These are phyloP conservation scores for Barnettozyma populi DNA, from an alignment of 805 yeast genomes.

Conservation along the genomic window DNA sequence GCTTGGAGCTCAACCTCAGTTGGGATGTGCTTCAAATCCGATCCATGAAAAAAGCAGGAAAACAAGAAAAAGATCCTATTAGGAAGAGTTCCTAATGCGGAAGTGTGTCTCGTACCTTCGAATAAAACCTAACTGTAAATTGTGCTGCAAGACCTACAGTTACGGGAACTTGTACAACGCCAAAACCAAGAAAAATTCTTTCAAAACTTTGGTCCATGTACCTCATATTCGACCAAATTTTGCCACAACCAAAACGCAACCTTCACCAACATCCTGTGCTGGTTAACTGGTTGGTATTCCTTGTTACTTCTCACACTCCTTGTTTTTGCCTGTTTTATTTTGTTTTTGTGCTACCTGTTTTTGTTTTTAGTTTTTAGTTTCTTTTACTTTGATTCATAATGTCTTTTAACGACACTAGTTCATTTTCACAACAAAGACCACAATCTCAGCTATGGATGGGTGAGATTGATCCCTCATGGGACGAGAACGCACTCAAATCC, in stretches of 20 bases:
- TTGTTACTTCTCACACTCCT: not conserved
- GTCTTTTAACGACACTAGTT: slow-evolving; percentile 3
- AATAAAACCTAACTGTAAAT: too few species aligned
- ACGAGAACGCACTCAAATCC: slow-evolving; percentile 57
- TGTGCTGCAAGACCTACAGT: too few species aligned
- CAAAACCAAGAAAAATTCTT: slow-evolving; percentile 1
- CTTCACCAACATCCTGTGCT: not conserved
- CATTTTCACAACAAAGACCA: slow-evolving; percentile 3
- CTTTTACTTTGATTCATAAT: slow-evolving; percentile 1
- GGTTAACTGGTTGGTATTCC: not conserved
- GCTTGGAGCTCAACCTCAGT: not conserved
- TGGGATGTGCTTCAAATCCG: not conserved
- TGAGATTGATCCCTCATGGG: slow-evolving; percentile 81
- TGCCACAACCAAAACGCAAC: not conserved
- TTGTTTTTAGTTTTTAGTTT: not conserved
- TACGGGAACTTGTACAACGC: not conserved
- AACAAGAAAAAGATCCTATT: not conserved
- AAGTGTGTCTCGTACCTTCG: not conserved
- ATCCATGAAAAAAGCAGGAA: not conserved
- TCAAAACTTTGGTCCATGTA: not conserved
- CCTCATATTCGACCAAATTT: too few species aligned
- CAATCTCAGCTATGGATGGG: slow-evolving; percentile 68
- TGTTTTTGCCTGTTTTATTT: not conserved
- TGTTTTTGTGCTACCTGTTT: not conserved
- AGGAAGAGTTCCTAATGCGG: not conserved